Evolutionary conservation across 148 eudicot genomes (phyloP).

Genomic region (Vaccinium darrowii): DNA sequence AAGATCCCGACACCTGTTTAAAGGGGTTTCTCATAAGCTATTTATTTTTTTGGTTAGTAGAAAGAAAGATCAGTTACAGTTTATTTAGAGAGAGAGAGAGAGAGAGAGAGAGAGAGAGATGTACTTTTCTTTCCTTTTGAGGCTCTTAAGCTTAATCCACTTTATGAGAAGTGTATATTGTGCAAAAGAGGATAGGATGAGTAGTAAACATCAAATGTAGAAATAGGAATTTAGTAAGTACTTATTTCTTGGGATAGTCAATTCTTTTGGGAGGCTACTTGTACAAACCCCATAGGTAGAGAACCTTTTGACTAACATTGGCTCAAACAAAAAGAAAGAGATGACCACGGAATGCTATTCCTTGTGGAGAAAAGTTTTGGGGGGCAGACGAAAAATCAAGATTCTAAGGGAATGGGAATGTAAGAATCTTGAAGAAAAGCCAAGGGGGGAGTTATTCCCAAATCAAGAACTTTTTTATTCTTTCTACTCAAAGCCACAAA

Average conservation of each 20-base stretch:
- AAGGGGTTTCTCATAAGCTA: no score
- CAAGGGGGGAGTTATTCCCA: constrained; percentile 40
- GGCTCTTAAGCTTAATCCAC: constrained; percentile 22
- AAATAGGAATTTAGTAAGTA: constrained; percentile 14
- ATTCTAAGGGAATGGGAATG: constrained; percentile 44
- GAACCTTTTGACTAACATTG: constrained; percentile 37
- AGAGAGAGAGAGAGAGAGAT: not conserved
- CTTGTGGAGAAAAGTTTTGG: constrained; percentile 27
- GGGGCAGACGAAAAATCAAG: constrained; percentile 4
- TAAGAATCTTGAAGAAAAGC: constrained; percentile 56
- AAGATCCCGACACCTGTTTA: not conserved
- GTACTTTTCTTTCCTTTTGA: constrained; percentile 46
- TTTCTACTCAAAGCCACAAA: constrained; percentile 58
- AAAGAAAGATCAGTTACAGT: no score
- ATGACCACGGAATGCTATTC: constrained; percentile 84
- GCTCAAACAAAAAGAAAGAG: constrained; percentile 36
- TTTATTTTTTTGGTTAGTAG: no score
- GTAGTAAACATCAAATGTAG: constrained; percentile 12
- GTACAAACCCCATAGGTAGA: constrained; percentile 37
- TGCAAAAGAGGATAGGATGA: constrained; percentile 14
- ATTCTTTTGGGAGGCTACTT: constrained; percentile 29
- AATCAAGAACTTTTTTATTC: constrained; percentile 52
- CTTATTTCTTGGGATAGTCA: constrained; percentile 17
- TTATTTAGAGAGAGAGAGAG: not conserved
- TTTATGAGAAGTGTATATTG: not conserved